phyloP scores from a whole-genome alignment of 345 rosid species.

The Citrus inodora region DNA sequence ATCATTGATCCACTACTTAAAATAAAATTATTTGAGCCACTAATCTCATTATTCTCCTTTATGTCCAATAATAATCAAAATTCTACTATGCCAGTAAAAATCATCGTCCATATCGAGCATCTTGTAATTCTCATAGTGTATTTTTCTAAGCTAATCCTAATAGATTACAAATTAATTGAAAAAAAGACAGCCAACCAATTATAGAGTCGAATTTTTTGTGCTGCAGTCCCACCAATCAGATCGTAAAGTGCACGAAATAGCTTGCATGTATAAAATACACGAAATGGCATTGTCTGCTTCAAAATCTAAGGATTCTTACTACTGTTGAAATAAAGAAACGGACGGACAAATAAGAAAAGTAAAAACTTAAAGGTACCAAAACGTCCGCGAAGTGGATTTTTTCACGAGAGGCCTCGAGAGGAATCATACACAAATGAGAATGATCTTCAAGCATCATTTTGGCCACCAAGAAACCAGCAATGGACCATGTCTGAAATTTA shows the following conservation, averaged over 20 bases:
- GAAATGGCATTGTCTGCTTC: background rate
- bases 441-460: slow-evolving; percentile 70
- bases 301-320: background rate
- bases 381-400: slow-evolving; percentile 52
- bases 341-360: background rate
- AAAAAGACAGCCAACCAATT: background rate
- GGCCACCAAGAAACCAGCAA: slow-evolving; percentile 64
- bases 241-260: background rate
- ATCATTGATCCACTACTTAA: too few species aligned
- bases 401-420: slow-evolving; percentile 29
- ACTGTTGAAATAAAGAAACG: background rate
- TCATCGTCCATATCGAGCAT: too few species aligned
- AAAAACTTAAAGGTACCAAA: background rate
- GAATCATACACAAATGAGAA: slow-evolving; percentile 63
- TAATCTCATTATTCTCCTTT: too few species aligned
- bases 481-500: slow-evolving; percentile 71
- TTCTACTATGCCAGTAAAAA: background rate
- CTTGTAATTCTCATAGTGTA: too few species aligned
- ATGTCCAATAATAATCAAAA: background rate
- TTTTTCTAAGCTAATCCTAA: too few species aligned
- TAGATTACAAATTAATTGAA: background rate
- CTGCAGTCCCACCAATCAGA: background rate
- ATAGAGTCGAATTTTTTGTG: too few species aligned
- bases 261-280: background rate
- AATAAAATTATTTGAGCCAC: too few species aligned